These are phyloP conservation scores for Prunella vulgaris DNA, from an alignment of 257 asterid genomes.

Conservation along the genomic window DNA sequence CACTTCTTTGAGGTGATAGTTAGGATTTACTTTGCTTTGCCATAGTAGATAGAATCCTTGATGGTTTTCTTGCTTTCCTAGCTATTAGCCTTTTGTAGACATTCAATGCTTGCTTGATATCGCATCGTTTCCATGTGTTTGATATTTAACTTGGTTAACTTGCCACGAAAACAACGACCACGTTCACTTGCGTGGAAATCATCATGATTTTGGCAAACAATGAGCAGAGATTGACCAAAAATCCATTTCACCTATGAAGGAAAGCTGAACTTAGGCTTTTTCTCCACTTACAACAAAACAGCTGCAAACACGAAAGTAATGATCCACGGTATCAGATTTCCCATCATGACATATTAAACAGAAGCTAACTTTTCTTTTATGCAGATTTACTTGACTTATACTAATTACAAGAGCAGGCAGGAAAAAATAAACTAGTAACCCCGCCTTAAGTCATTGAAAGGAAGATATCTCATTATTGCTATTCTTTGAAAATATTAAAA, in stretches of 20 bases:
- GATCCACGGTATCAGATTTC: background rate
- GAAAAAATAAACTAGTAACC: background rate
- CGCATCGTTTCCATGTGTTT: no score
- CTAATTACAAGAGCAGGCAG: background rate
- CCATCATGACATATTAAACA: background rate
- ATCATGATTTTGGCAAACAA: no score
- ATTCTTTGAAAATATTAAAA: background rate
- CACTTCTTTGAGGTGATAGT: no score
- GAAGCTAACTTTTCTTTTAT: background rate
- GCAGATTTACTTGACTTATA: background rate
- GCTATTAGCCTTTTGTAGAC: no score
- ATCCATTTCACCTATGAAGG: background rate
- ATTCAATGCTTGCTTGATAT: no score
- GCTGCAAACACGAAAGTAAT: background rate
- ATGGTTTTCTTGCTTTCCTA: no score
- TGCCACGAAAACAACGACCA: no score
- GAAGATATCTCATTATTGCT: background rate
- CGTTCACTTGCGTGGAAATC: no score
- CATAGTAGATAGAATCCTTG: no score
- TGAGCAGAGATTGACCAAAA: background rate
- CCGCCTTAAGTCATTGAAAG: background rate
- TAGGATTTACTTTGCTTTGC: no score
- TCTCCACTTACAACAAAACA: no score
- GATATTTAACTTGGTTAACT: no score
- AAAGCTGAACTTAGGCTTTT: background rate